Base-by-base conservation (phyloP, 2,329 filamentous ascomycete species). In the Aspergillus quadrilineatus region DNA sequence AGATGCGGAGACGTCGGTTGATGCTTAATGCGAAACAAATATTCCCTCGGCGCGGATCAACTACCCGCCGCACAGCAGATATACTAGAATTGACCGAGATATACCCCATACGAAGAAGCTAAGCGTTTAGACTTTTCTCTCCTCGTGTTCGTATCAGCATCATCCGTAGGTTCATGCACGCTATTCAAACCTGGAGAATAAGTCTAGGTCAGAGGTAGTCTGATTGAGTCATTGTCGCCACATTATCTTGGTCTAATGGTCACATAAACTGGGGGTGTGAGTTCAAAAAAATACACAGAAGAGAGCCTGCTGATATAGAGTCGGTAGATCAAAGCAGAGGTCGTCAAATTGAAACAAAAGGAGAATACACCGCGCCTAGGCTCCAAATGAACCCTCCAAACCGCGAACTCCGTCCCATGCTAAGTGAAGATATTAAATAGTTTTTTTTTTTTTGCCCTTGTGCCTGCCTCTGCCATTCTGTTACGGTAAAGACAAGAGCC, bases 31-130 rank as follows among this genome's bases (percentile, higher is more conserved):
- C 30, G 37, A 44, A 53, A 57, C 44, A 57, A 53, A 53, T 50
- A 53, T 50, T 44, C 39, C 39, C n/a, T 39, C 55, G 55, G 55
- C 4, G 9, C 50, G 55, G 55, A 57, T 47, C 41, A 53, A 57
- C 22, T 43, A 50, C 29, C 30, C 12, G 37, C 55, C 55, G 53
- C 22, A 15, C 5, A 47, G 28, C 6, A 30, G 9, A 3, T 29
- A 45, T 45, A 15, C 22, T 22, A 22, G 22, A 22, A 22, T 22
- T 22, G 22, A 22, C 22, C 22, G 22, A 22, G 22, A 22, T 22
- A 22, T 22, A 22, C 22, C 22, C 22, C 22, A 22, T 22, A 22
- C 22, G 22, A 22, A 22, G 22, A 22, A 3, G 22, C 22, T 22
- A 22, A 22, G 22, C 2, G 22, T 22, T 22, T 22, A 22, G 22